Evolutionary conservation across 352 stramenopile genomes (phyloP), one percentile per base, ranked within the genome.

Genomic region (Globisporangium takayamanum): DNA sequence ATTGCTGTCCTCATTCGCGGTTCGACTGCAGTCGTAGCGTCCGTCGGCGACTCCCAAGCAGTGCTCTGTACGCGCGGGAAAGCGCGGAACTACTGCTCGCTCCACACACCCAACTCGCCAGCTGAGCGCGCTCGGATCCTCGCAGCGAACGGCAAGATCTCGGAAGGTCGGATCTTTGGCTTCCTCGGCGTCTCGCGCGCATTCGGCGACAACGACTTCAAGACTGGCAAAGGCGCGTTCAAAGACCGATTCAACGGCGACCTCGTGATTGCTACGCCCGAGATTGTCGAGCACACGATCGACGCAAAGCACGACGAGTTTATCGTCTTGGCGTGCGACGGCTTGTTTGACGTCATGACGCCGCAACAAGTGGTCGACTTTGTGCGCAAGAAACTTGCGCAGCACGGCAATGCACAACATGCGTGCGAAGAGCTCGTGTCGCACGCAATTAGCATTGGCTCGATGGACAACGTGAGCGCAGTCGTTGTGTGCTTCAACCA

Each of bases 181-280:
- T 79, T 92, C 57, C 62, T 95, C 0, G 80, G 78, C 5, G 86
- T 95, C 15, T 94, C 86, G 6, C 67, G 86, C 15, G 82, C 86
- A 0, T 95, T 95, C 64, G 86, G 86, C 16, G 85, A 95, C 68
- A 89, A 84, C 53, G 81, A 92, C 52, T 90, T 95, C 57, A 95
- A 95, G 69, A 94, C 81, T 0, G 84, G 71, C 33, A 70, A 80
- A n/a, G 85, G 78, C 46, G 79, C 81, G 56, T 93, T 87, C 65
- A 92, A 89, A 59, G 78, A 77, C 58, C 72, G 76, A 49, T 92
- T 92, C 63, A 90, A 92, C 22, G 84, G 84, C 47, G 82, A 92
- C 59, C 62, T 94, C 11, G 85, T 94, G 28, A 82, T 78, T 30
- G 79, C 81, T 16, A 80, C 68, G 12, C 85, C 85, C 5, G 83